Percentiles rank a stretch among this genome's conserved stretches.
Evolutionary conservation across 352 stramenopile species (phyloP).

Genomic region (Globisporangium emineosum): DNA sequence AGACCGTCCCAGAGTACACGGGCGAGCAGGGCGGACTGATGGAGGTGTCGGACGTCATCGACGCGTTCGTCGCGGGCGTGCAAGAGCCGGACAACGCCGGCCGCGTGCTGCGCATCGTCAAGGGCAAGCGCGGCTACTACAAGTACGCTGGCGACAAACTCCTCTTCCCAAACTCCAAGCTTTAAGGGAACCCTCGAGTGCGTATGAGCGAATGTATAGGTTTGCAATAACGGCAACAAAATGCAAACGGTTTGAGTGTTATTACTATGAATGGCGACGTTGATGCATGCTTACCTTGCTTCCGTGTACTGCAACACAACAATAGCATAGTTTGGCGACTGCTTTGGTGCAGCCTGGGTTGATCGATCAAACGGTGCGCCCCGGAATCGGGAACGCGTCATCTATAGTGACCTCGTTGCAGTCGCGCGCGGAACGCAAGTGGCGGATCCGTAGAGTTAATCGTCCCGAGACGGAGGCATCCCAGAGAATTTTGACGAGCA

Average conservation of each 20-base stretch:
- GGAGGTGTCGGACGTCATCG: slow-evolving; percentile 41
- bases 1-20: slow-evolving; percentile 40
- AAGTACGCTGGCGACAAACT: slow-evolving; percentile 62
- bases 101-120: slow-evolving; percentile 58
- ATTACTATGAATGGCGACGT: not conserved
- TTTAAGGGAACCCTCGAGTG: slow-evolving; percentile 8
- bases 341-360: too few species aligned
- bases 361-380: too few species aligned
- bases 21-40: slow-evolving; percentile 47
- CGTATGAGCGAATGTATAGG: not conserved
- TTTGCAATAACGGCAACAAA: slow-evolving; percentile 1
- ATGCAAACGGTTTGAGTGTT: slow-evolving; percentile 2
- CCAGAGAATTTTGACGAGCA: too few species aligned
- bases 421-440: too few species aligned
- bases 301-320: not conserved
- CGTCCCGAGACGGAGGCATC: too few species aligned
- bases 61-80: slow-evolving; percentile 49
- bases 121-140: slow-evolving; percentile 48
- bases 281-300: not conserved
- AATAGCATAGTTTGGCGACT: not conserved
- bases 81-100: slow-evolving; percentile 56
- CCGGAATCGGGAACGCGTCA: too few species aligned
- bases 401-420: too few species aligned
- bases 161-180: slow-evolving; percentile 68
- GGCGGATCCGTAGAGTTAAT: too few species aligned